phyloP scores from a whole-genome alignment of 2,329 filamentous ascomycete species.

The Tympanopsis confertula region DNA sequence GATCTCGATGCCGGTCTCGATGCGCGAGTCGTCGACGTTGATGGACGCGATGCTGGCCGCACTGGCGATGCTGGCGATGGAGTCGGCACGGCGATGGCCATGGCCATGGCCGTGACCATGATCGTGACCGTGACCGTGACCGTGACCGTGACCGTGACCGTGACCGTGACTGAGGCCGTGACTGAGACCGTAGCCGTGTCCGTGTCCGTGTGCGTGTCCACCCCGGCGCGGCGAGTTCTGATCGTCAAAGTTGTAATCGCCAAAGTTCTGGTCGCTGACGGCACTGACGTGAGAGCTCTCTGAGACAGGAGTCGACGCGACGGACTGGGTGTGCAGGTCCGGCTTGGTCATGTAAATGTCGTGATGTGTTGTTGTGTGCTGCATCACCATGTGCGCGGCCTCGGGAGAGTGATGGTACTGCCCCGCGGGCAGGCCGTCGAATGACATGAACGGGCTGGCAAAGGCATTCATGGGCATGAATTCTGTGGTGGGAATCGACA shows the following conservation, averaged over 20 bases:
- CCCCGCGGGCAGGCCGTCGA: conserved; percentile 17
- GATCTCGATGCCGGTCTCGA: conserved; percentile 72
- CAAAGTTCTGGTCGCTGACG: too few relatives aligned
- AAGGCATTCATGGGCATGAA: conserved; percentile 39
- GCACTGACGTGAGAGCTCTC: too few relatives aligned
- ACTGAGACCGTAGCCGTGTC: neutral
- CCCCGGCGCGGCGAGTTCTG: neutral
- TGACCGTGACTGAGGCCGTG: conserved; percentile 7
- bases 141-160: conserved; percentile 10
- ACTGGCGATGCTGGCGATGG: conserved; percentile 42
- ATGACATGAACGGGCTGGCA: conserved; percentile 30
- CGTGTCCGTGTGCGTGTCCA: neutral
- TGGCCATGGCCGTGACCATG: conserved; percentile 14
- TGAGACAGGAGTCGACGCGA: neutral
- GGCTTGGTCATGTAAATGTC: neutral
- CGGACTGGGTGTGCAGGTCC: neutral
- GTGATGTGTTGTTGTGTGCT: neutral
- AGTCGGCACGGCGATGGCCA: conserved; percentile 45
- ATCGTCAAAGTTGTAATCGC: too few relatives aligned
- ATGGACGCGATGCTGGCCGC: conserved; percentile 48
- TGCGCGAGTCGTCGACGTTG: conserved; percentile 54
- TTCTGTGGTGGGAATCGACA: conserved; percentile 41
- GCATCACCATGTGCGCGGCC: neutral
- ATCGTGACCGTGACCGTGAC: neutral
- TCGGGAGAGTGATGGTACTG: conserved; percentile 4